phyloP scores from a whole-genome alignment of 176 grass and related monocot species.

The Rhynchospora tenuis region DNA sequence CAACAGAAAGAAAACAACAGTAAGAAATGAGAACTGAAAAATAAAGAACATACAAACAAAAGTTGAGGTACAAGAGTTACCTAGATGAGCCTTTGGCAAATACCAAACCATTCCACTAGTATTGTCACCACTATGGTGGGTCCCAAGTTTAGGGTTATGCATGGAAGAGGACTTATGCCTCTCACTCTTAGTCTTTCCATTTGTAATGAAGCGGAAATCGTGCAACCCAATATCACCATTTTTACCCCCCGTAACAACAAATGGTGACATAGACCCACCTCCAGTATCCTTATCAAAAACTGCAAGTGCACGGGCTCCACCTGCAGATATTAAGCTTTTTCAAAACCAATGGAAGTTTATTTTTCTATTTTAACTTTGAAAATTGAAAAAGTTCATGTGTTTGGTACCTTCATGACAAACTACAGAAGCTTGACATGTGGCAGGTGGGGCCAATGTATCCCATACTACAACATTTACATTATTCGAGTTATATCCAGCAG shows the following conservation, averaged over 20 bases:
- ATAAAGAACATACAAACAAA: neutral
- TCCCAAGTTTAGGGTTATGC: conserved; percentile 35
- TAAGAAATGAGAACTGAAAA: neutral
- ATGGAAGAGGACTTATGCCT: conserved; percentile 34
- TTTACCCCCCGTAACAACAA: conserved; percentile 86
- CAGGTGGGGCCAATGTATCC: conserved; percentile 57
- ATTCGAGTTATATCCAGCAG: conserved; percentile 70
- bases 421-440: conserved; percentile 71
- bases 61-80: conserved; percentile 27
- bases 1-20: neutral
- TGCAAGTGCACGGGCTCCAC: conserved; percentile 74
- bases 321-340: conserved; percentile 48
- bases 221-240: conserved; percentile 78
- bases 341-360: conserved; percentile 12
- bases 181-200: conserved; percentile 54
- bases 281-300: conserved; percentile 71
- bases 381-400: neutral
- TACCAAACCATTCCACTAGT: conserved; percentile 72
- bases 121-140: conserved; percentile 31
- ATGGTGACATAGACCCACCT: conserved; percentile 65
- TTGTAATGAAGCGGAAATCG: conserved; percentile 79
- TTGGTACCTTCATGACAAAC: conserved; percentile 37
- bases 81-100: conserved; percentile 94
- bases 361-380: neutral
- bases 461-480: conserved; percentile 58